Conservation (phyloP, 2,329 filamentous ascomycete species). For the Aspergillus pseudonomiae region DNA sequence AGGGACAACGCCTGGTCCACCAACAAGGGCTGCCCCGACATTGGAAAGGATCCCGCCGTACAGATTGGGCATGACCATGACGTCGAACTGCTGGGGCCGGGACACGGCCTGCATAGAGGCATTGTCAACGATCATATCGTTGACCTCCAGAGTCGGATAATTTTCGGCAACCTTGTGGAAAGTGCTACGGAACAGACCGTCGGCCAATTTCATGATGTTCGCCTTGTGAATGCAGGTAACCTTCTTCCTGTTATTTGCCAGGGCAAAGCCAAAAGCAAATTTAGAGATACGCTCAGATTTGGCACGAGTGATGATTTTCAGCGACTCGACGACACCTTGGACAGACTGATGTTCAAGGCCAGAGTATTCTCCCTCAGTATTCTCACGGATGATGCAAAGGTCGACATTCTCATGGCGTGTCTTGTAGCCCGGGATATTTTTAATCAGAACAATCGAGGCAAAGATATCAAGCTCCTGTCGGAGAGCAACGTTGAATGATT, state of each 20-base stretch:
- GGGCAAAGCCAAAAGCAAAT: conserved; percentile 96
- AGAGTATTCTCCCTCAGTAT: conserved; percentile 99
- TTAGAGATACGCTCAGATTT: conserved; percentile 99
- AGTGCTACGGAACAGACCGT: conserved; percentile 97
- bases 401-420: conserved; percentile 97
- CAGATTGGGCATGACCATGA: conserved; percentile 99
- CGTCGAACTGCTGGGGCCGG: conserved; percentile 95
- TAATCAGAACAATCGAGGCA: conserved; percentile 95
- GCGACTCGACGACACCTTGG: conserved; percentile 92
- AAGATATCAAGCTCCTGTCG: conserved; percentile 99
- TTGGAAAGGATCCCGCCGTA: conserved; percentile 99
- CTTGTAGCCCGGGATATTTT: conserved; percentile 98
- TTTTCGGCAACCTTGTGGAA: conserved; percentile 92
- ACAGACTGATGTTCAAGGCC: conserved; percentile 99
- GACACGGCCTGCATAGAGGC: conserved; percentile 99
- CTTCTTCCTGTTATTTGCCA: conserved; percentile 99
- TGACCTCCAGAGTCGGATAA: conserved; percentile 92
- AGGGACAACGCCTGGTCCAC: conserved; percentile 93
- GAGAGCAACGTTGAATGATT: conserved; percentile 99
- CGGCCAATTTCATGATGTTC: conserved; percentile 99
- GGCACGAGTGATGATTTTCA: conserved; percentile 99
- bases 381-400: conserved; percentile 99
- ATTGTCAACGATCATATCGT: conserved; percentile 99
- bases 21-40: conserved; percentile 95
- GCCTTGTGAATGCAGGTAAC: conserved; percentile 99